Base-by-base conservation (phyloP, 257 asterid genomes). In the Lantana camara region DNA sequence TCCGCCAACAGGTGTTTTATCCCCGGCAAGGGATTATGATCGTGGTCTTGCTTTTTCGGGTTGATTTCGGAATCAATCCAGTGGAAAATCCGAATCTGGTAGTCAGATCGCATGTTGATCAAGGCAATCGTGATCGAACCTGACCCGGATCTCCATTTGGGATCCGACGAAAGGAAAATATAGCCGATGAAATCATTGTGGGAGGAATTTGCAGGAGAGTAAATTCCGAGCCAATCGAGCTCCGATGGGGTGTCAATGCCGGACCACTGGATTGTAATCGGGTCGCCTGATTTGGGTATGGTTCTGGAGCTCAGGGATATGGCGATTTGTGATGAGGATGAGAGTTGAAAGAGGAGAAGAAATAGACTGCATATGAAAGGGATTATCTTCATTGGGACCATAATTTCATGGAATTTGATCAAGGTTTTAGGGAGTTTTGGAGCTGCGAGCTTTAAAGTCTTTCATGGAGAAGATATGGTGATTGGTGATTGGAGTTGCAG, bases 161-260 rank as follows among this genome's bases (percentile, higher is more conserved):
- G 79, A 9, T 86, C 46, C 20, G 90, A 73, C 0, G 95, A 85
- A 21, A 93, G 91, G 82, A 90, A 84, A 27, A 79, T 24, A 57
- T 93, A 93, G 2, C 97, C 96, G 56, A 93, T 85, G 75, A 82
- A 93, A 75, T 90, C 20, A 32, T 12, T 40, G 79, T 81, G 67
- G 45, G 88, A 41, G 24, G 96, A 90, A 27, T 67, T 76, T 9
- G 88, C 61, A 1, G 99, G 97, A 0, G 97, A 80, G 75, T 87
- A 93, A 41, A 93, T 87, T 4, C 96, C 97, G 63, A 93, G 79
- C 92, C 91, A 93, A 45, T 93, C 99, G 61, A 93, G 92, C n/a
- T 77, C 53, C 19, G 85, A 72, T 0, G 97, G 92, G 14, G 83
- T 66, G n/a, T 73, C 81, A 10, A 93, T 47, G n/a, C 91, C 94